Evolutionary conservation across 768 basidiomycete species (phyloP), one percentile per base, ranked within the genome.

Genomic region (Amanita pallidorosea): DNA sequence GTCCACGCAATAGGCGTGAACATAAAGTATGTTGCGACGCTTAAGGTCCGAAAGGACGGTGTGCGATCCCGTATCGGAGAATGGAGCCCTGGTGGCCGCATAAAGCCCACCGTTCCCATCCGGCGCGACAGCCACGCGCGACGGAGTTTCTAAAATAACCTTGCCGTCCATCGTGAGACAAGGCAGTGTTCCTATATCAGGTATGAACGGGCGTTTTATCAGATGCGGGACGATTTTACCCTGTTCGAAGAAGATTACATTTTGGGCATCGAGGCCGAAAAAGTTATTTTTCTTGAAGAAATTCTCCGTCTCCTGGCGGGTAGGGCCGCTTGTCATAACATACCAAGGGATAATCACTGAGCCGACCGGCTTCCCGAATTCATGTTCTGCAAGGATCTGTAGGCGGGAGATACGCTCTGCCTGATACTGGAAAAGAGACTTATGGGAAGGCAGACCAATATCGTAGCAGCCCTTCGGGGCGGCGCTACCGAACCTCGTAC

Each of bases 391-490:
- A 47, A 95, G 64, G 29, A 70, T 70, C 67, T 95, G 88, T 51
- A 99, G 69, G 52, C 88, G 81, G 53, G 76, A 74, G 63, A 99
- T 96, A 50, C 96, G 81, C 69, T 95, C 93, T n/a, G 94, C 96
- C 67, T 99, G 96, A 57, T 88, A 86, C 59, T 96, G 92, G 74
- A 99, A 98, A 49, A 99, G 81, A 11, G 85, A 81, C 68, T 93
- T 95, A 69, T 89, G 84, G 20, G 89, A 92, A 9, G 93, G 89
- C 31, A 99, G 74, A 12, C 87, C 89, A 57, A 99, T 97, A 64
- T 98, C 93, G 67, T 97, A 98, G 72, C 94, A 96, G 4, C 96
- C 96, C 63, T 99, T 99, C 18, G 96, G 96, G 5, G 87, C 87
- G 27, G 76, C 79, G 61, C 88, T 92, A 27, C 96, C 96, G 38